These are phyloP conservation scores for Sonneratia alba DNA, from an alignment of 345 rosid genomes.

Conservation along the genomic window DNA sequence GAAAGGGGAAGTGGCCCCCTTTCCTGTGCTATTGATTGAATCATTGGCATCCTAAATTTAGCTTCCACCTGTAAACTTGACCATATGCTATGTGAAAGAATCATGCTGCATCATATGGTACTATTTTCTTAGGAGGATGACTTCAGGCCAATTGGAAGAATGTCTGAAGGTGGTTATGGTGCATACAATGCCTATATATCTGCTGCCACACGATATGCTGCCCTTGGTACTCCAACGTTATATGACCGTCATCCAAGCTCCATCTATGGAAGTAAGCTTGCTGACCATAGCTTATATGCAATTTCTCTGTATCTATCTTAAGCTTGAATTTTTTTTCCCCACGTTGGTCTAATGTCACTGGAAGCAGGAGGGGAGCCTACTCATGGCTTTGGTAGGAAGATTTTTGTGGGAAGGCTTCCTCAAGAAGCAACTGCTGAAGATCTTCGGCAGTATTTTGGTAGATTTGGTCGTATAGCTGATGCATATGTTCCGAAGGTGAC, in stretches of 20 bases:
- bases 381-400: slow-evolving; percentile 81
- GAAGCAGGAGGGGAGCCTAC: slow-evolving; percentile 50
- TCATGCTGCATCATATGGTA: neutral
- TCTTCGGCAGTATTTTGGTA: slow-evolving; percentile 77
- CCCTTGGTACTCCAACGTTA: slow-evolving; percentile 85
- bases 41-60: neutral
- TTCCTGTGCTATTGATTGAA: neutral
- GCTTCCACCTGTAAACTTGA: neutral
- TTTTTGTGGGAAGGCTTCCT: slow-evolving; percentile 96
- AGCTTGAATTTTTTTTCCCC: neutral
- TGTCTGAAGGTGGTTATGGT: slow-evolving; percentile 80
- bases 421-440: slow-evolving; percentile 87
- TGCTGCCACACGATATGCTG: slow-evolving; percentile 95
- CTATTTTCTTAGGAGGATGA: slow-evolving; percentile 65
- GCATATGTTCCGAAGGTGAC: slow-evolving; percentile 70
- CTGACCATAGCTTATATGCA: neutral
- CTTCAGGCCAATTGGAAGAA: slow-evolving; percentile 57
- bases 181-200: slow-evolving; percentile 95
- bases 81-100: neutral
- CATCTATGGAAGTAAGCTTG: slow-evolving; percentile 69
- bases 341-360: slow-evolving; percentile 10
- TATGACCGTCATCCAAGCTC: slow-evolving; percentile 84
- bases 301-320: neutral
- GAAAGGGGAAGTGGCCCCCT: neutral
- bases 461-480: slow-evolving; percentile 87